Base-by-base conservation (phyloP, 106 monocot species). In the Alisma plantagoaquatica region DNA sequence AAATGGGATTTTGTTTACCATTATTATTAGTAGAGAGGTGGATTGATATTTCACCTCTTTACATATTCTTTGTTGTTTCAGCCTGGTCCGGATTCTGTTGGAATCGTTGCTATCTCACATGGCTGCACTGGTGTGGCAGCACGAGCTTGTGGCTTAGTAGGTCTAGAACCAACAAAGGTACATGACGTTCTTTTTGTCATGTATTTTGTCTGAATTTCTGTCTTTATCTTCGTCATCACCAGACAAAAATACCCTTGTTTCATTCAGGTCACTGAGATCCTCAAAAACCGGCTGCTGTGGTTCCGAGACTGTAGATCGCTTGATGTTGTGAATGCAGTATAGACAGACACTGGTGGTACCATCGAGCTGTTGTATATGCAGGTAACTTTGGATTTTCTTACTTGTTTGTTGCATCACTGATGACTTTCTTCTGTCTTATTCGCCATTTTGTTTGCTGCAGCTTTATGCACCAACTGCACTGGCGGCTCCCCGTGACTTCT, bases 31-130 rank as follows among this genome's bases (percentile, higher is more conserved):
- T n/a, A n/a, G n/a, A n/a, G n/a, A n/a, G n/a, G n/a, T n/a, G n/a
- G n/a, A n/a, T n/a, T n/a, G n/a, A n/a, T n/a, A n/a, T n/a, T n/a
- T n/a, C n/a, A n/a, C n/a, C n/a, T n/a, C n/a, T n/a, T n/a, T n/a
- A n/a, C n/a, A n/a, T n/a, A 46, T 46, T 46, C 4, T 19, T 12
- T 61, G 18, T 61, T 15, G 33, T 35, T 50, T 43, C 63, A 83
- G 83, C 83, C 83, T 83, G 83, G 83, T 83, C 83, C 83, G 74
- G 83, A 83, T 83, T 83, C 83, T 59, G 71, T 73, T 69, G 79
- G 79, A 76, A 76, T 84, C 76, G 35, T 76, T 67, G 60, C 79
- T 67, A 79, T 85, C 54, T 79, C 79, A 63, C 84, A 79, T 67
- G 76, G 84, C 67, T 85, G 84, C 67, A 23, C 79, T 69, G 84